Conservation (phyloP, 257 asterid species). For the Coffea canephora region DNA sequence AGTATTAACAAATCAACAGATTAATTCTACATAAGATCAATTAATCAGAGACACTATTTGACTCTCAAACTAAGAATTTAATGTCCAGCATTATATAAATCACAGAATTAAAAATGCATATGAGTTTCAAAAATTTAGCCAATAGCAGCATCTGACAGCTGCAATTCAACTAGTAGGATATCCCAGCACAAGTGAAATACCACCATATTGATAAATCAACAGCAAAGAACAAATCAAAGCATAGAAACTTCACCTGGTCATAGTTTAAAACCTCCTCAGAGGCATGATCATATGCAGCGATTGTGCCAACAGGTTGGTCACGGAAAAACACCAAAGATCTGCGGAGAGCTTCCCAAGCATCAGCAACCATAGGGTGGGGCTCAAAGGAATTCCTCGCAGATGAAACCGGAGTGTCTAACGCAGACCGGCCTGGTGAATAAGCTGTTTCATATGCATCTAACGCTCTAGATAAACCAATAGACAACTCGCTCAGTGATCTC, state of each 20-base stretch:
- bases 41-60: not conserved
- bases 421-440: constrained; percentile 67
- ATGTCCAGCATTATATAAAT: constrained; percentile 3
- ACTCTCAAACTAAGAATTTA: not conserved
- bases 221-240: not conserved
- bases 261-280: constrained; percentile 80
- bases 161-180: not conserved
- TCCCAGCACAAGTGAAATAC: not conserved
- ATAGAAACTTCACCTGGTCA: constrained; percentile 56
- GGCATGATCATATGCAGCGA: constrained; percentile 82
- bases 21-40: not conserved
- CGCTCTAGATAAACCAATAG: constrained; percentile 53
- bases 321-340: constrained; percentile 63
- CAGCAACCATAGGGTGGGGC: constrained; percentile 83
- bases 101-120: not conserved
- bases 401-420: constrained; percentile 53
- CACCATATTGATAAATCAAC: not conserved
- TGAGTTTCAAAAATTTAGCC: not conserved
- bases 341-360: constrained; percentile 81
- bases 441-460: constrained; percentile 46
- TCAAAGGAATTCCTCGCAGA: constrained; percentile 63
- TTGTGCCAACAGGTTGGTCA: constrained; percentile 82
- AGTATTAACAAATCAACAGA: constrained; percentile 3
- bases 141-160: constrained; percentile 9
- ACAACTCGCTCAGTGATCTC: constrained; percentile 72